These are phyloP conservation scores for Amylostereum areolatum DNA, from an alignment of 1,284 basidiomycete genomes.

Conservation along the genomic window DNA sequence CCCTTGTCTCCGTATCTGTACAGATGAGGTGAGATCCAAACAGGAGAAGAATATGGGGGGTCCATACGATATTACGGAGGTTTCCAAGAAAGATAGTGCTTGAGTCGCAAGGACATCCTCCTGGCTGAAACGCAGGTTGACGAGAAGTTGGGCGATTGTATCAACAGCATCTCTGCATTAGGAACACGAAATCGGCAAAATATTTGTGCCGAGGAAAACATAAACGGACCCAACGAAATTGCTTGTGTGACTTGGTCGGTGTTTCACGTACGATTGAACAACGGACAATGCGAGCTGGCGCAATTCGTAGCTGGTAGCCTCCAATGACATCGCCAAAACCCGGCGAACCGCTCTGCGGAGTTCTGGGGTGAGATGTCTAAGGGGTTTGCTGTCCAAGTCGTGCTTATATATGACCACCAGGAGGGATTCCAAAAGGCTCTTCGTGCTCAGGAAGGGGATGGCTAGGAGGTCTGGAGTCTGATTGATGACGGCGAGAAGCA, in stretches of 20 bases:
- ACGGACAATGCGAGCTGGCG: conserved; percentile 56
- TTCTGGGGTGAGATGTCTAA: conserved; percentile 45
- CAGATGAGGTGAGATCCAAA: not conserved
- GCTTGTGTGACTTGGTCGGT: conserved; percentile 47
- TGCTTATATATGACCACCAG: conserved; percentile 64
- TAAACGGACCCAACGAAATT: conserved; percentile 43
- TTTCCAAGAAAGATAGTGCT: conserved; percentile 46
- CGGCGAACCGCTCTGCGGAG: conserved; percentile 47
- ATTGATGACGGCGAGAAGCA: conserved; percentile 43
- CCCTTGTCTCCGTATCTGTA: conserved; percentile 49
- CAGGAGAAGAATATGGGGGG: not conserved
- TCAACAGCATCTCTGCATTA: conserved; percentile 41
- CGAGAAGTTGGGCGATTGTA: conserved; percentile 39
- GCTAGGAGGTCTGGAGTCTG: conserved; percentile 34
- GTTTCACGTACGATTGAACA: conserved; percentile 55
- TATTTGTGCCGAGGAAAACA: conserved; percentile 1
- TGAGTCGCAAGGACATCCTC: conserved; percentile 57
- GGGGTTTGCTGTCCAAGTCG: conserved; percentile 48
- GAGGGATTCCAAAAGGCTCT: conserved; percentile 55
- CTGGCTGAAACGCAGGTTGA: conserved; percentile 37
- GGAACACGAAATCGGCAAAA: conserved; percentile 2
- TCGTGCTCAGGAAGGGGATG: conserved; percentile 47
- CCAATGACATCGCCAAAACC: conserved; percentile 43
- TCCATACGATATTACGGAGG: conserved; percentile 10
- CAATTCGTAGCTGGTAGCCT: conserved; percentile 56